Conservation (phyloP, 2,329 filamentous ascomycete species). For the Pseudogymnoascus sp. region DNA sequence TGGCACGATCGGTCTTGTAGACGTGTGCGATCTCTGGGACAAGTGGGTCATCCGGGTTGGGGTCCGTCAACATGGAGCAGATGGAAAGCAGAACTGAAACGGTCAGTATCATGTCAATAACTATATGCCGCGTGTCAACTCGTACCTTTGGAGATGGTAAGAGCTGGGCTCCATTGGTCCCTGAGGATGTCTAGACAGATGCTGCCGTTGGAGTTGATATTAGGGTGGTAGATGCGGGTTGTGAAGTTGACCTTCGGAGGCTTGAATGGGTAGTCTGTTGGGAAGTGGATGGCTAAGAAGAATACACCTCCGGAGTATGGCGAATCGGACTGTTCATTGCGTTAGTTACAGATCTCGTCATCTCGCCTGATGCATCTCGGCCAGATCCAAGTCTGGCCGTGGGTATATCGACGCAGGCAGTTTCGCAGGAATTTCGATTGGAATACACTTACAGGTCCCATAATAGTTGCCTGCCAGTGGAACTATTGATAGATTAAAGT, state of each 20-base stretch:
- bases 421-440: constrained; percentile 18
- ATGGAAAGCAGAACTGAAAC: constrained; percentile 83
- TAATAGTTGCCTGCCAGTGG: constrained; percentile 99
- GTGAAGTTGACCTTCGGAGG: constrained; percentile 99
- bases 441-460: constrained; percentile 78
- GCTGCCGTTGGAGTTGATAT: constrained; percentile 99
- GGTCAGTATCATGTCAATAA: constrained; percentile 9
- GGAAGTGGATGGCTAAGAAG: constrained; percentile 98
- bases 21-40: constrained; percentile 98
- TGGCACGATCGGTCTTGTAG: constrained; percentile 96
- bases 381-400: not conserved
- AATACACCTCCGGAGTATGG: constrained; percentile 98
- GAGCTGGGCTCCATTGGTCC: constrained; percentile 97
- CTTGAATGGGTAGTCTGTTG: constrained; percentile 99
- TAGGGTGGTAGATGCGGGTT: constrained; percentile 98
- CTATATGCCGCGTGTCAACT: not conserved
- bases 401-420: not conserved
- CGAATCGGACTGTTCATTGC: constrained; percentile 63
- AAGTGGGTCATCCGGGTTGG: constrained; percentile 96
- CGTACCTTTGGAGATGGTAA: constrained; percentile 97
- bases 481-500: constrained; percentile 52
- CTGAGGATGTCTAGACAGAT: constrained; percentile 97
- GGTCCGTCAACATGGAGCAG: constrained; percentile 99
- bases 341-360: constrained; percentile 17
- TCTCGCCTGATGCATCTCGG: not conserved